Base-by-base conservation (phyloP, 2,329 filamentous ascomycete genomes). In the Curvularia sp. region DNA sequence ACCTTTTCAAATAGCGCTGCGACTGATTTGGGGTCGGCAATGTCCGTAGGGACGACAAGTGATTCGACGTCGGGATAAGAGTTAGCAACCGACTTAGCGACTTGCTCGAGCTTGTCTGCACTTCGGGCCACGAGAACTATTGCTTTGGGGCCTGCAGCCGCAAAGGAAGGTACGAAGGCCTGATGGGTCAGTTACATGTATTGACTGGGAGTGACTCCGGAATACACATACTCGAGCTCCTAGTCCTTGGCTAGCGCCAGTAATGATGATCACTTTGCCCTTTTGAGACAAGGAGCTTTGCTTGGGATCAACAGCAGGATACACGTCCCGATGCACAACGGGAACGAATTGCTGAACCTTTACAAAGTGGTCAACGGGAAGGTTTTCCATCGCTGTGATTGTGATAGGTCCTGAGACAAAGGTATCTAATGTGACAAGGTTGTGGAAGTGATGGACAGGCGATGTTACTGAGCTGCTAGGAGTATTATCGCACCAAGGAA, bases 181-280 rank as follows among this genome's bases (percentile, higher is more conserved):
- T 71, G 25, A 10, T 5, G 5, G 13, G 18, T 53, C 8, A 46
- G 42, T 12, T 28, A 41, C 13, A 27, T 5, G 43, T 8, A 3
- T 34, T 21, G 34, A 30, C 3, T 10, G 15, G 15, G 5, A 12
- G 10, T 28, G 13, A 38, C 23, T 2, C 9, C 10, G 15, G 6
- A 25, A 19, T 19, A 12, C n/a, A 39, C 55, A 54, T 60, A 68
- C 67, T 46, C 43, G 49, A 39, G 64, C 68, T 19, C 77, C 80
- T 21, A 81, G 59, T 1, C 79, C 79, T 28, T 74, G 74, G 45
- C 74, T 77, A 1, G 78, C 78, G 0, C 79, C 79, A n/a, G 78
- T 81, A 57, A 81, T 74, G 32, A 80, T 67, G 6, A 75, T 59
- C 0, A 78, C 74, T 54, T 76, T 79, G 13, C 77, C 79, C 3